Percentiles rank a stretch among this genome's conserved stretches.
These are phyloP conservation scores for Venturia asperata DNA, from an alignment of 2,329 filamentous ascomycete genomes.

Conservation along the genomic window DNA sequence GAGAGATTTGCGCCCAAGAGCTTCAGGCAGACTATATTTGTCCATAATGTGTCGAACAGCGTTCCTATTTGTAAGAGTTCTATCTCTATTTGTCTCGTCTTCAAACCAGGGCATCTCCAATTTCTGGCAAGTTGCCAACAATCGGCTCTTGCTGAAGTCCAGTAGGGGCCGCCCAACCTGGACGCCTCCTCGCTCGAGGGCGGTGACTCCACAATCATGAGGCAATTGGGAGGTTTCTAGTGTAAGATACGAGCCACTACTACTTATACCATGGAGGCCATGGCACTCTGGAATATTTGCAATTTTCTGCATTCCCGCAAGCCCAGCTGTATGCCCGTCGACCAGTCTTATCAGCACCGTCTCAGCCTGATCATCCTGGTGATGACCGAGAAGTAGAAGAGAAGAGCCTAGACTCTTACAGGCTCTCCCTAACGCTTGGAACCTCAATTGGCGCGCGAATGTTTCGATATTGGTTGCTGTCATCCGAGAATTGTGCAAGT, in stretches of 20 bases:
- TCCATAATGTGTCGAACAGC: constrained; percentile 63
- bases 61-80: constrained; percentile 71
- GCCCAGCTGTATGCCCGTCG: constrained; percentile 42
- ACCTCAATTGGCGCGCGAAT: constrained; percentile 65
- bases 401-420: constrained; percentile 48
- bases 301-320: constrained; percentile 60
- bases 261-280: constrained; percentile 62
- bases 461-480: constrained; percentile 55
- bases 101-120: constrained; percentile 68
- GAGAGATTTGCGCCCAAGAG: constrained; percentile 4
- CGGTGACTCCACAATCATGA: constrained; percentile 14
- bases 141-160: constrained; percentile 60
- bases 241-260: constrained; percentile 31
- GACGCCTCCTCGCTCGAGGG: constrained; percentile 58
- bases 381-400: constrained; percentile 73
- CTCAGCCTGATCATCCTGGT: constrained; percentile 85
- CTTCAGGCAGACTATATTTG: constrained; percentile 52
- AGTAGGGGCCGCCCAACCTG: constrained; percentile 63
- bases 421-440: constrained; percentile 58
- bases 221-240: constrained; percentile 30
- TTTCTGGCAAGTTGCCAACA: constrained; percentile 69
- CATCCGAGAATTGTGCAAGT: constrained; percentile 16
- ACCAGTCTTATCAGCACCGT: constrained; percentile 33
- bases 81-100: constrained; percentile 74
- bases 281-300: constrained; percentile 77